Evolutionary conservation across 305 asterid species (phyloP).

Genomic region (Salvia sclarea): DNA sequence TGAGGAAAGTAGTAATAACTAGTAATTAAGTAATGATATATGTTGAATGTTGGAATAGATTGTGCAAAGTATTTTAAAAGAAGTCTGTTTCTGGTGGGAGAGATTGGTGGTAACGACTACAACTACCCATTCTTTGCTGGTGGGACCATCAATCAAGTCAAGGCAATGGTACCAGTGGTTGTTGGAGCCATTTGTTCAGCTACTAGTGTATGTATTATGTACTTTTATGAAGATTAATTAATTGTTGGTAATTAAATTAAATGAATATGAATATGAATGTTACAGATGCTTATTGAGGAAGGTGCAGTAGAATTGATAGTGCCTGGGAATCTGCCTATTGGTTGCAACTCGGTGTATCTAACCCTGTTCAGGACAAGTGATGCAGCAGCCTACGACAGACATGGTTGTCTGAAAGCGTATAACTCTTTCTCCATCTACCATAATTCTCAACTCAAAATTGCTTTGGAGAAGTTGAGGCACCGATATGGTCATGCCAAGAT

Average conservation of each 20-base stretch:
- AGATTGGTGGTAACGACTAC: constrained; percentile 89
- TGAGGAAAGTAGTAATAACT: too few relatives aligned
- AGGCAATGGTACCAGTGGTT: constrained; percentile 59
- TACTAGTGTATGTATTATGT: constrained; percentile 42
- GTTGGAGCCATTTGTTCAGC: constrained; percentile 56
- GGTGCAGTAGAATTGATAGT: constrained; percentile 69
- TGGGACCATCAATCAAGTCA: constrained; percentile 49
- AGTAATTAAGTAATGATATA: too few relatives aligned
- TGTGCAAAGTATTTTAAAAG: constrained; percentile 50
- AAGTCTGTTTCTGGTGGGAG: constrained; percentile 74
- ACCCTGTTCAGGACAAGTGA: constrained; percentile 54
- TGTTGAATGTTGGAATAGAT: constrained; percentile 38
- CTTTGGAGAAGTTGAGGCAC: constrained; percentile 44
- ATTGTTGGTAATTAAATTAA: too few relatives aligned
- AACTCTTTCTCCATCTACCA: constrained; percentile 66
- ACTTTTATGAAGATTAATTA: too few relatives aligned
- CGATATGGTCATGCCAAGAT: constrained; percentile 60
- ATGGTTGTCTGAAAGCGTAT: constrained; percentile 62
- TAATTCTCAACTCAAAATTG: constrained; percentile 55
- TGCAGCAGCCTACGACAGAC: constrained; percentile 51
- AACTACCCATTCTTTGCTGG: constrained; percentile 69
- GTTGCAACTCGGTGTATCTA: constrained; percentile 68
- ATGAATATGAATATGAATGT: too few relatives aligned
- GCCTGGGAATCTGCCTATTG: constrained; percentile 79
- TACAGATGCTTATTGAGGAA: constrained; percentile 59